Base-by-base conservation (phyloP, 108 stramenopile species). In the Fistulifera pelliculosa region DNA sequence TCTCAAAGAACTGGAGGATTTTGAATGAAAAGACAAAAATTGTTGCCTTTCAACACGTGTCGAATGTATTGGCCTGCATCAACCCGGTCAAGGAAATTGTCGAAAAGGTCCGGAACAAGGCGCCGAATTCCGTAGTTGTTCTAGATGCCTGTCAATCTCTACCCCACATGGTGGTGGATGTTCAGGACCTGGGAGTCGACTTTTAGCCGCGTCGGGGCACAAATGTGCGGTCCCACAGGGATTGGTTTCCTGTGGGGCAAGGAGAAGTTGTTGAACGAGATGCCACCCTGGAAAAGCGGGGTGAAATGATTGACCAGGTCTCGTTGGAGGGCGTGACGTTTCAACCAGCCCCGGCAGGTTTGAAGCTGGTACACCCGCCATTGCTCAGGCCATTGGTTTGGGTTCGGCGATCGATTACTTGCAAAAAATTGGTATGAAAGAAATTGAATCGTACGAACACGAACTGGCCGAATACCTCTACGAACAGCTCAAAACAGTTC, bases 211-310 rank as follows among this genome's bases (percentile, higher is more conserved):
- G 13, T 96, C 94, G 18, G 97, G 97, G 15, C 99, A 99, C 66
- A 99, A 77, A 93, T 96, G 76, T 95, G 94, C 49, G 97, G 90
- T 7, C 97, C 99, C 7, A 98, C 96, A 28, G 99, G 99, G 1
- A 89, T 98, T 59, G 97, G 95, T 0, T 90, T 94, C 49, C 77
- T 99, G 0, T 97, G 90, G 90, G 93, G 84, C 0, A 66, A 54
- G 42, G 80, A 86, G 59, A 69, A 68, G 0, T 28, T 94, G 40
- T 61, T 95, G 42, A 83, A 87, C 51, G 54, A 50, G n/a, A 90
- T 97, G 93, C 71, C 83, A 23, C 96, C 96, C 0, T 96, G 72
- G 70, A 80, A 79, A 66, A 91, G 93, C 13, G 93, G 86, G 95
- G 95, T 23, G 95, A 96, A 63, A 96, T 96, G 95, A 96, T 96